Conservation (phyloP, 2,329 filamentous ascomycete genomes). For the Xylaria sp. region DNA sequence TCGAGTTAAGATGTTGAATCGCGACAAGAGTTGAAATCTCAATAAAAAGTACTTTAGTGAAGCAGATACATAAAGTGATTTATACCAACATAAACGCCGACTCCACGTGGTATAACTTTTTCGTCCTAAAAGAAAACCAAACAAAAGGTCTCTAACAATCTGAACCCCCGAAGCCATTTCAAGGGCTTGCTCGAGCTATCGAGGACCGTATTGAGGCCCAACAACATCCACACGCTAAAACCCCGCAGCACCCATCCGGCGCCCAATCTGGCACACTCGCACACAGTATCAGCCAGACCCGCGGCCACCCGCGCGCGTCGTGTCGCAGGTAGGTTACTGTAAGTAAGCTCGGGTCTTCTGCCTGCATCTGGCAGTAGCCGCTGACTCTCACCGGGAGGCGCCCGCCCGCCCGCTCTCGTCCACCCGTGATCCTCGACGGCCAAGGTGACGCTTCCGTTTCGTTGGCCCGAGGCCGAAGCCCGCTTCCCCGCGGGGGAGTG, state of each 20-base stretch:
- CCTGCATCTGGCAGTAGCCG: not conserved
- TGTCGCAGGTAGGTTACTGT: not conserved
- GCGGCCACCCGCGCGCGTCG: not conserved
- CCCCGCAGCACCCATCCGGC: not conserved
- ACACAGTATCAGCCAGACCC: not conserved
- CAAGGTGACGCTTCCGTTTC: not conserved
- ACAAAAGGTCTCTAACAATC: not conserved
- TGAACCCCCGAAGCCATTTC: not conserved
- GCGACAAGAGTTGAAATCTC: not conserved
- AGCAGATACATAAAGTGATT: not conserved
- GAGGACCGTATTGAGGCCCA: constrained; percentile 6
- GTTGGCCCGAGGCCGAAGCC: not conserved
- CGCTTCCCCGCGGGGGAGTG: not conserved
- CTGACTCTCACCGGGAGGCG: not conserved
- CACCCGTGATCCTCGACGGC: not conserved
- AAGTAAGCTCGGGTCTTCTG: not conserved
- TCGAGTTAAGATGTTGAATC: not conserved
- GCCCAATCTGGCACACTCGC: not conserved
- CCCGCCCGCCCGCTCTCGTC: not conserved
- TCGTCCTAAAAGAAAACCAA: not conserved
- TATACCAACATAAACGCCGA: not conserved
- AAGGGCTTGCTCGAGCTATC: not conserved
- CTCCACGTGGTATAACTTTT: not conserved
- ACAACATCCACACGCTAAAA: constrained; percentile 5
- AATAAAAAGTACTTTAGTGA: not conserved